A percentile compares a stretch with the other conserved stretches of the same genome.
These are phyloP conservation scores for Plantago ovata DNA, from an alignment of 257 asterid species.

Conservation along the genomic window DNA sequence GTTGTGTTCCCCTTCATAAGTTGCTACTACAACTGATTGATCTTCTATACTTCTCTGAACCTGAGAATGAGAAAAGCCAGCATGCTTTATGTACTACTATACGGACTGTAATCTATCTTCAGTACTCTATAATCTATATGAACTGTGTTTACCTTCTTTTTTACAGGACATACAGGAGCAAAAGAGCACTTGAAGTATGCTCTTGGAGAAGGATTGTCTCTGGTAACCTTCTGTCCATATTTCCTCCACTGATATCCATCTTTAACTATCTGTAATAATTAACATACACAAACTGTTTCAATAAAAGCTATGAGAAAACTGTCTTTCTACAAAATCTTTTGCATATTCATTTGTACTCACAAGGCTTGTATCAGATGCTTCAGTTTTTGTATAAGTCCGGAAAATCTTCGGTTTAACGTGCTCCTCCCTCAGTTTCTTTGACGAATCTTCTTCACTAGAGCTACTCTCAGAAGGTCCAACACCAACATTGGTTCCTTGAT, in stretches of 20 bases:
- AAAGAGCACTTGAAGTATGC: constrained; percentile 94
- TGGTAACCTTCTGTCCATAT: constrained; percentile 92
- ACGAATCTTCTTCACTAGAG: constrained; percentile 62
- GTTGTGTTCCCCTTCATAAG: constrained; percentile 92
- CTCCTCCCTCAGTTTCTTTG: constrained; percentile 48
- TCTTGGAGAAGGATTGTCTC: constrained; percentile 93
- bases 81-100: neutral
- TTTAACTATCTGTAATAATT: constrained; percentile 56
- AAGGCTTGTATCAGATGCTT: constrained; percentile 70
- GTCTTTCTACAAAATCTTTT: neutral
- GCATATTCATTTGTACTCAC: constrained; percentile 38
- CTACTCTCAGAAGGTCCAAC: constrained; percentile 44
- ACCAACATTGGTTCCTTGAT: constrained; percentile 6
- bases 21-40: constrained; percentile 65
- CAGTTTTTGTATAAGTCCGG: constrained; percentile 42
- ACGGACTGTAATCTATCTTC: too few relatives aligned
- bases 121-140: too few relatives aligned
- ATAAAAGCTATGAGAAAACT: neutral
- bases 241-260: constrained; percentile 98
- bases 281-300: constrained; percentile 6
- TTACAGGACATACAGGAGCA: constrained; percentile 90
- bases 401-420: constrained; percentile 50
- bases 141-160: constrained; percentile 60
- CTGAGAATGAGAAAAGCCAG: constrained; percentile 25
- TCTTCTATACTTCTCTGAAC: constrained; percentile 81